Base-by-base conservation (phyloP, 495 filamentous ascomycete species). In the Podospora pseudocomata region DNA sequence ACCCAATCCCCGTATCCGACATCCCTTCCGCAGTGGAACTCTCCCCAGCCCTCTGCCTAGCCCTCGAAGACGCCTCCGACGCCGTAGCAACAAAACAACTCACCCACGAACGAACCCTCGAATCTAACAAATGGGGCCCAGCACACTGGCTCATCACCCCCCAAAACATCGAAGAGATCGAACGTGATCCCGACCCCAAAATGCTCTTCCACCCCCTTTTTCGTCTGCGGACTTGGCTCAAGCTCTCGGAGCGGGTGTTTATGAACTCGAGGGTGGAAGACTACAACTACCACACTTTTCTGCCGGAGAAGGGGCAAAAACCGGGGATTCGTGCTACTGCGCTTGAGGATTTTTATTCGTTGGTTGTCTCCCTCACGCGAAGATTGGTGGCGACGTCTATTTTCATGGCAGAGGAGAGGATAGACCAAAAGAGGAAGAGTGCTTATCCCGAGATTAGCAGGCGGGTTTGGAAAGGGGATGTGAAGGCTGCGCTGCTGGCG, bases 11-110 rank as follows among this genome's bases (percentile, higher is more conserved):
- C 20, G 9, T 32, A 23, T 32, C 59, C 68, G 83, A 92, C 59
- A 72, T 93, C 0, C 87, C 92, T 1, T 88, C 92, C 27, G 94
- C 94, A 0, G 65, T 86, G 3, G 92, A 97, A 72, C 75, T 97
- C 26, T 87, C 86, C 65, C 77, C 82, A n/a, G 82, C 87, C 65
- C 90, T 90, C 70, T 86, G 83, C 66, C 76, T 76, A 2, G 82
- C 84, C n/a, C 83, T 97, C 2, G 91, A 96, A 63, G 74, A 80
- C 56, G 86, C 89, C 30, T 92, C 88, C 0, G 87, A 92, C 67
- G 77, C 79, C 13, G 68, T 95, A 15, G 78, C 85, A 3, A 70
- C 82, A 15, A 78, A 85, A 32, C 87, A 92, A 67, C 85, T 90
- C 61, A 69, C 68, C 4, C 71, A 83, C 56, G 87, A 92, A 70